Percentiles rank a stretch among this genome's conserved stretches.
phyloP scores from a whole-genome alignment of 129 eudicot species.

The Solidago caesia region DNA sequence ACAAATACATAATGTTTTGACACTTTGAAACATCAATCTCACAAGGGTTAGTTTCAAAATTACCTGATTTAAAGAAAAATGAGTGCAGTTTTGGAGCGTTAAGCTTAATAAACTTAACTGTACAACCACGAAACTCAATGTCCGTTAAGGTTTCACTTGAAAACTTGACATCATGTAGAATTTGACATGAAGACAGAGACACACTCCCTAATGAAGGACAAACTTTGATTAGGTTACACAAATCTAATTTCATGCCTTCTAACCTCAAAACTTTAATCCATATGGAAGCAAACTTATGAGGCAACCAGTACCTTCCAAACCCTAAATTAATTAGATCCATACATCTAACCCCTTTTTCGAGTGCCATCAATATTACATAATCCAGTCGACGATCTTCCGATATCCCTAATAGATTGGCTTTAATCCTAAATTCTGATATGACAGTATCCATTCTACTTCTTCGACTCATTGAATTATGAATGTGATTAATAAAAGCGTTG shows the following conservation, averaged over 20 bases:
- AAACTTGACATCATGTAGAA: not conserved
- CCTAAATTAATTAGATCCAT: slow-evolving; percentile 33
- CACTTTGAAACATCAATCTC: slow-evolving; percentile 27
- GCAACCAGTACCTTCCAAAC: slow-evolving; percentile 9
- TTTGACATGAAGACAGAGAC: slow-evolving; percentile 13
- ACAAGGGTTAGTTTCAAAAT: not conserved
- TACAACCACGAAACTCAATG: slow-evolving; percentile 14
- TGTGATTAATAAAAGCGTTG: slow-evolving; percentile 17
- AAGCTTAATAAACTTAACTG: slow-evolving; percentile 6
- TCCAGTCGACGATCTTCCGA: slow-evolving; percentile 18
- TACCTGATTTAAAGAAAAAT: not conserved
- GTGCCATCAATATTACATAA: slow-evolving; percentile 10
- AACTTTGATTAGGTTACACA: slow-evolving; percentile 8
- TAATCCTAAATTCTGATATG: slow-evolving; percentile 31
- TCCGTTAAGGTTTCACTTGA: slow-evolving; percentile 22
- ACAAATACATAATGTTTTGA: slow-evolving; percentile 8
- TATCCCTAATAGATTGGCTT: not conserved
- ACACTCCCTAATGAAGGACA: slow-evolving; percentile 30
- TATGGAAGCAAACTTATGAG: slow-evolving; percentile 9
- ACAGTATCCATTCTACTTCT: not conserved
- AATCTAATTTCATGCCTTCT: slow-evolving; percentile 14
- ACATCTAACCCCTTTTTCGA: slow-evolving; percentile 21
- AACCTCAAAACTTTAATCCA: slow-evolving; percentile 24
- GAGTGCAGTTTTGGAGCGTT: slow-evolving; percentile 19
- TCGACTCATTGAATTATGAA: slow-evolving; percentile 2